Percentiles rank a stretch among this genome's conserved stretches.
phyloP scores from a whole-genome alignment of 2,329 filamentous ascomycete genomes.

The Curvularia spicifera region DNA sequence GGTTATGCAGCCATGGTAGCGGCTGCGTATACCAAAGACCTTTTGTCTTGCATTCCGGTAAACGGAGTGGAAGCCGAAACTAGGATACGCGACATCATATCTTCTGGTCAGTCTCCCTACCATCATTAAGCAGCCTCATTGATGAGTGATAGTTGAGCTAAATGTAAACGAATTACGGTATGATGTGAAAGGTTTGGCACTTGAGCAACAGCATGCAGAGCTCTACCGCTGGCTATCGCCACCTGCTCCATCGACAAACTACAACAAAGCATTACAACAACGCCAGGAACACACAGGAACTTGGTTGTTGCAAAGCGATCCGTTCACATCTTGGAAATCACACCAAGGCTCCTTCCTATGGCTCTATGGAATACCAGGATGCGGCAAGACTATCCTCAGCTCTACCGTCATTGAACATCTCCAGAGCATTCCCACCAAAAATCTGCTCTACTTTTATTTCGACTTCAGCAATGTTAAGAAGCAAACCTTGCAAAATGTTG shows the following conservation, averaged over 20 bases:
- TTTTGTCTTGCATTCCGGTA: neutral
- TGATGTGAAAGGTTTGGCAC: neutral
- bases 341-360: no score
- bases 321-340: neutral
- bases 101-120: neutral
- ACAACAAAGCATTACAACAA: neutral
- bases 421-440: no score
- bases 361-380: no score
- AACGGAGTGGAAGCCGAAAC: neutral
- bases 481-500: no score
- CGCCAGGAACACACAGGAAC: neutral
- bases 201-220: neutral
- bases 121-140: neutral
- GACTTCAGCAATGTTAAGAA: no score
- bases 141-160: neutral
- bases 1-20: constrained; percentile 2
- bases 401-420: no score
- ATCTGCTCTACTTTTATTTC: no score
- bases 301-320: neutral
- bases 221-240: neutral
- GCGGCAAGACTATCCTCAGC: no score
- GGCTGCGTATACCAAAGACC: neutral
- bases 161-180: neutral
- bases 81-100: neutral
- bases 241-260: neutral